These are phyloP conservation scores for Arabidopsis arenosa DNA, from an alignment of 345 rosid species.

Conservation along the genomic window DNA sequence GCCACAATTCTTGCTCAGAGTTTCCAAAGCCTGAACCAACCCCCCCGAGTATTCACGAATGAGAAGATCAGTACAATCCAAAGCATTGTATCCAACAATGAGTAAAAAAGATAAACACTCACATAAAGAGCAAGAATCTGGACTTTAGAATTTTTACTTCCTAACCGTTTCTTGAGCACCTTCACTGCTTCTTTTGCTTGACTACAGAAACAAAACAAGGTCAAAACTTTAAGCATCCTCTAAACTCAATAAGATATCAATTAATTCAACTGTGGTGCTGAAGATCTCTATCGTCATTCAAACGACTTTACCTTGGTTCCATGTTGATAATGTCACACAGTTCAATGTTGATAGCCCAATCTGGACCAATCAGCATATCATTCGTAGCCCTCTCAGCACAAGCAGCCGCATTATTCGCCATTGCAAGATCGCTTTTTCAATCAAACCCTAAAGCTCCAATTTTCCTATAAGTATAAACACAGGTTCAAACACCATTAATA, in stretches of 20 bases:
- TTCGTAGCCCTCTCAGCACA: conserved; percentile 97
- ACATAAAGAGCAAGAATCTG: conserved; percentile 90
- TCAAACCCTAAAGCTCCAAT: conserved; percentile 32
- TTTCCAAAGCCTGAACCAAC: conserved; percentile 78
- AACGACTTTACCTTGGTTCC: conserved; percentile 78
- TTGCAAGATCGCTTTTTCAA: conserved; percentile 38
- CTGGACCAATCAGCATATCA: conserved; percentile 90
- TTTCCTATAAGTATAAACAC: conserved; percentile 32
- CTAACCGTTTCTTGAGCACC: conserved; percentile 87
- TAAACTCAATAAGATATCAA: conserved; percentile 7
- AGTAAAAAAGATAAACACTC: conserved; percentile 38
- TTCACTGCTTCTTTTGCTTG: conserved; percentile 90
- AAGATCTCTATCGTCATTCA: conserved; percentile 8
- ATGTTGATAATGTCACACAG: conserved; percentile 87
- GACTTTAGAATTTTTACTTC: conserved; percentile 85
- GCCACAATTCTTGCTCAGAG: conserved; percentile 94
- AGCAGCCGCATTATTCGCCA: conserved; percentile 81
- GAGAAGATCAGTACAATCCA: conserved; percentile 13
- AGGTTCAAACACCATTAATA: conserved; percentile 13
- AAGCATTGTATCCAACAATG: neutral
- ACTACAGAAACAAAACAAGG: conserved; percentile 52
- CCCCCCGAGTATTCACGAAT: conserved; percentile 12
- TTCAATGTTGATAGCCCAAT: conserved; percentile 96
- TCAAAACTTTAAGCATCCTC: neutral
- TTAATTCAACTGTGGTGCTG: neutral